Evolutionary conservation across 805 yeast genomes (phyloP).

Genomic region (Saccharomycopsis synnaedendra): DNA sequence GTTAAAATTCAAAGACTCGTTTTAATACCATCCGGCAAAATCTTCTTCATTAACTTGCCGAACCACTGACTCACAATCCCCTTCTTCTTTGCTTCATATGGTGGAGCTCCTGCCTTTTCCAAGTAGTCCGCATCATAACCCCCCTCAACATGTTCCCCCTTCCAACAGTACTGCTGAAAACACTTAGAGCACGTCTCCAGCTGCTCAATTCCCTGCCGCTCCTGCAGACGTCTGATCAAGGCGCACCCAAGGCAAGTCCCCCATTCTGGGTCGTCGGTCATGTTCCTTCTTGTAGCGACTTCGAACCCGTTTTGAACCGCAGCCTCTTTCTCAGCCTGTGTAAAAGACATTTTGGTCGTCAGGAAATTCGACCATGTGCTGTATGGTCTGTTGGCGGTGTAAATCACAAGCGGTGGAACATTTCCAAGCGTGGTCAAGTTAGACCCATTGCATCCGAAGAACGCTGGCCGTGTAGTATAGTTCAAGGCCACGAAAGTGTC

Average conservation of each 20-base stretch:
- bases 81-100: no score
- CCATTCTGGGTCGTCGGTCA: conserved; percentile 60
- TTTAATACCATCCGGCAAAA: no score
- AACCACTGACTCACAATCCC: no score
- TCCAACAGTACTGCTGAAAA: conserved; percentile 69
- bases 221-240: conserved; percentile 65
- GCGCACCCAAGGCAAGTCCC: conserved; percentile 76
- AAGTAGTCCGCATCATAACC: no score
- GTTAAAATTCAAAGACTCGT: no score
- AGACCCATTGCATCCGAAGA: conserved; percentile 70
- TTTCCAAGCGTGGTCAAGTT: conserved; percentile 43
- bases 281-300: conserved; percentile 50
- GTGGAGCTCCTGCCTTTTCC: no score
- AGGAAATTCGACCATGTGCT: conserved; percentile 57
- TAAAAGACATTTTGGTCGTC: conserved; percentile 54
- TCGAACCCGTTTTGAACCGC: conserved; percentile 71
- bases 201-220: conserved; percentile 48
- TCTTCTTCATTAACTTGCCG: no score
- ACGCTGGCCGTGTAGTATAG: conserved; percentile 57
- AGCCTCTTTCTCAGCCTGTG: conserved; percentile 39
- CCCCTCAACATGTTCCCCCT: conserved; percentile 15
- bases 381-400: conserved; percentile 61
- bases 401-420: conserved; percentile 61
- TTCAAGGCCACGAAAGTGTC: conserved; percentile 47
- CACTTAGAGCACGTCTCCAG: conserved; percentile 58